Base-by-base conservation (phyloP, 1,139 yeast genomes). In the Pichia sp. region DNA sequence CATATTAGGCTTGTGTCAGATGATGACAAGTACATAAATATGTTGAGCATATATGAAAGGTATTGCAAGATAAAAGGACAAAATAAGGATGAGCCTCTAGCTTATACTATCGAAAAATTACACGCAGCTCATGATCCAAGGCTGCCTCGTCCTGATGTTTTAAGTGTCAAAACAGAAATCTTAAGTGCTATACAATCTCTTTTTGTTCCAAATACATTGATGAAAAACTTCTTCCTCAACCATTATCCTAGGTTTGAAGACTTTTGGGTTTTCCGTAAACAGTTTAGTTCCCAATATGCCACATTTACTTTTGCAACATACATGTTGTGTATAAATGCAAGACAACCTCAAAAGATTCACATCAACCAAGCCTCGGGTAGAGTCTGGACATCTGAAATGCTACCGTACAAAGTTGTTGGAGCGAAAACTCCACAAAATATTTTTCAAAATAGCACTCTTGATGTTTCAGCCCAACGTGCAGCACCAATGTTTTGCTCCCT, bases 181-280 rank as follows among this genome's bases (percentile, higher is more conserved):
- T 69, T 91, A 59, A 77, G 86, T 52, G 88, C 95, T 1, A 84
- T 91, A 50, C 97, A 91, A 62, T 74, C 95, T 1, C 67, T 83
- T 55, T 71, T 86, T 59, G 91, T 88, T 35, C 98, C 98, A 25
- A 75, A 85, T 14, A 82, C 88, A 2, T 82, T 91, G 21, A 67
- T 91, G 69, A 80, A 81, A 58, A 83, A 85, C 52, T 69, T 71
- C 54, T 74, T 74, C 51, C 63, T 81, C 44, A 71, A 71, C 3
- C 67, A 81, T 38, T 93, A 79, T 62, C 73, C 82, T 10, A 73
- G 79, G 43, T 93, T 84, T 61, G 96, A 85, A 60, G 96, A 91
- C 57, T 91, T 89, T 68, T 93, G 98, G 98, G 65, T 89, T 42
- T 93, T 93, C 80, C 76, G 97, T 49, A 89, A 89, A 56, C 96